Conservation (phyloP, 2,329 filamentous ascomycete genomes). For the Cordyceps militaris region DNA sequence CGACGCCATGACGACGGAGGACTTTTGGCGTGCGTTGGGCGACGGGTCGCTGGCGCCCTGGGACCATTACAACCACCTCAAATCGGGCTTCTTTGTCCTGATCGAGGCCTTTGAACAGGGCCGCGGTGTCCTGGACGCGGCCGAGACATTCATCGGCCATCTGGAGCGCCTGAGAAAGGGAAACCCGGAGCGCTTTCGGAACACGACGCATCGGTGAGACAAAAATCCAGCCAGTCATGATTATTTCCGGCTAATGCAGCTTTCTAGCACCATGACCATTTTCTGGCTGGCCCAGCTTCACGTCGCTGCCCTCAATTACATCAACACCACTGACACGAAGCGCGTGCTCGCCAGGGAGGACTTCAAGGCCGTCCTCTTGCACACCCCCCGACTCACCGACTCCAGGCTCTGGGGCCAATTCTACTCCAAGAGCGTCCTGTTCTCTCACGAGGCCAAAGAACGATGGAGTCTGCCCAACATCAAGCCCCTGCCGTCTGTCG, state of each 20-base stretch:
- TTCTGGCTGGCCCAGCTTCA: slow-evolving; percentile 31
- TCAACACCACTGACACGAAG: slow-evolving; percentile 10
- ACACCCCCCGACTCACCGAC: slow-evolving; percentile 23
- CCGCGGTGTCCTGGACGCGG: slow-evolving; percentile 21
- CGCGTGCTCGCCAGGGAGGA: slow-evolving; percentile 14
- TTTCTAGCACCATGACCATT: slow-evolving; percentile 24
- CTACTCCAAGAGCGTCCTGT: slow-evolving; percentile 27
- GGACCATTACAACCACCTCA: slow-evolving; percentile 29
- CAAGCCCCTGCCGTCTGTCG: slow-evolving; percentile 20
- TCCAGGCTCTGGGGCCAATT: slow-evolving; percentile 24
- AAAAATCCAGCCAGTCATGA: not conserved
- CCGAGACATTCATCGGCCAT: slow-evolving; percentile 24
- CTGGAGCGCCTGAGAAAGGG: slow-evolving; percentile 20
- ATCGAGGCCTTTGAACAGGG: slow-evolving; percentile 21
- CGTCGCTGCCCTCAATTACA: slow-evolving; percentile 22
- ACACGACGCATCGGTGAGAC: slow-evolving; percentile 25
- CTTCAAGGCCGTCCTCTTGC: slow-evolving; percentile 21
- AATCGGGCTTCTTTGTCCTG: slow-evolving; percentile 27
- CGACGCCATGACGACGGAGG: slow-evolving; percentile 6
- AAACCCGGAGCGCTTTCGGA: slow-evolving; percentile 25
- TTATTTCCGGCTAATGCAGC: not conserved
- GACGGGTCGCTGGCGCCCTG: slow-evolving; percentile 22
- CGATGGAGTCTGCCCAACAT: slow-evolving; percentile 26
- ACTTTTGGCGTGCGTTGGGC: slow-evolving; percentile 24
- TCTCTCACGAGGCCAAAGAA: slow-evolving; percentile 22